Evolutionary conservation across 2,329 filamentous ascomycete genomes (phyloP), one percentile per base, ranked within the genome.

Genomic region (Diplodia intermedia): DNA sequence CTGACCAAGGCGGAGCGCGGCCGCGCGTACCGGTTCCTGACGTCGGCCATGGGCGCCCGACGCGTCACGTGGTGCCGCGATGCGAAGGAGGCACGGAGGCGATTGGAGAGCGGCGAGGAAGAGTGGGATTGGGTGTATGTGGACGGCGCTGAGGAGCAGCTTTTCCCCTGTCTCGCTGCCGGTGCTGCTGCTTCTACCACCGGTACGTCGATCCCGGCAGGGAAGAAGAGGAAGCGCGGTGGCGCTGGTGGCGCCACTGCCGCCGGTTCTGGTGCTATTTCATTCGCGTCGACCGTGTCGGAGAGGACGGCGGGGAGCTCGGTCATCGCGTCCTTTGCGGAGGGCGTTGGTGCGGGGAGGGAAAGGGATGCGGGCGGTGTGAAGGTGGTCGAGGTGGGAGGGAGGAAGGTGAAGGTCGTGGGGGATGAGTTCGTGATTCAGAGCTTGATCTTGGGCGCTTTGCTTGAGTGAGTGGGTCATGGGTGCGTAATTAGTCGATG

Each of bases 341-440:
- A 70, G 14, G 65, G 29, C 29, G 15, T 55, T 12, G 52, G 40
- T 7, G 66, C 54, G 14, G 66, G 38, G 78, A 82, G 78, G 74
- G 84, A 77, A 74, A 80, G 75, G 70, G 79, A 71, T 75, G 82
- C 72, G 4, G 68, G 53, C 15, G 74, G 71, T 7, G 71, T 72
- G 23, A 50, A 65, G 4, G 75, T 76, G 11, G 74, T 69, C 15
- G 72, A 70, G 12, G 74, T 73, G 70, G 53, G 65, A 49, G 74
- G 80, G 14, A 83, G 85, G 72, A 85, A 80, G 69, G 83, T 93
- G 47, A 86, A 85, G 70, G 85, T 95, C 54, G 86, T 97, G 65
- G 90, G 89, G 67, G 90, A 96, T 77, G 94, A 98, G 79, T 88
- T 94, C 75, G 88, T 98, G 26, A 89, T 97, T 67, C 94, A 99